These are phyloP conservation scores for Boeremia lycopersici DNA, from an alignment of 2,329 filamentous ascomycete genomes.

Conservation along the genomic window DNA sequence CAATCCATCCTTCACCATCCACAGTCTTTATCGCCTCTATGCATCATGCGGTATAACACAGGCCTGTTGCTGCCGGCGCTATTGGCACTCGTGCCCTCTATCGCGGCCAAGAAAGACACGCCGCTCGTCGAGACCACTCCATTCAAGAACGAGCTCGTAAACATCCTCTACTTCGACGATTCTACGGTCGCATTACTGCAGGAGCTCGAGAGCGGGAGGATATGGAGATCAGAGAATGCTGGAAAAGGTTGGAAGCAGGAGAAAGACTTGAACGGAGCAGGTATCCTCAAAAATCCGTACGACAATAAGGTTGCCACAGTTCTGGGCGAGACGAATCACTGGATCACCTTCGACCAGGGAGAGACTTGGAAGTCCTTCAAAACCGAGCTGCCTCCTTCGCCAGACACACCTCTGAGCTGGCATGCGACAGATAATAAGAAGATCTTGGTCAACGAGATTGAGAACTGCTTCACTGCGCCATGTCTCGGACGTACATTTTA, in stretches of 20 bases:
- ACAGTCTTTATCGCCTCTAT: slow-evolving; percentile 34
- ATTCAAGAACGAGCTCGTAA: slow-evolving; percentile 70
- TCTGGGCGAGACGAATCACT: slow-evolving; percentile 75
- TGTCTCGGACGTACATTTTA: slow-evolving; percentile 64
- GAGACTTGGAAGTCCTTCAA: slow-evolving; percentile 80
- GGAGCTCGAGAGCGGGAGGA: slow-evolving; percentile 65
- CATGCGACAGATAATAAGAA: slow-evolving; percentile 83
- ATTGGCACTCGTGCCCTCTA: slow-evolving; percentile 51
- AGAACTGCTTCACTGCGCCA: slow-evolving; percentile 46
- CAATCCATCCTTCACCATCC: slow-evolving; percentile 22
- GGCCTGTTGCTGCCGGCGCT: slow-evolving; percentile 57
- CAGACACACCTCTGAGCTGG: slow-evolving; percentile 72
- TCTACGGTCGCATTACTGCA: slow-evolving; percentile 81
- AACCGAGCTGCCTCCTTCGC: slow-evolving; percentile 59
- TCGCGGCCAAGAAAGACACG: slow-evolving; percentile 57
- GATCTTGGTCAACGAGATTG: slow-evolving; percentile 74
- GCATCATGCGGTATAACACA: slow-evolving; percentile 48
- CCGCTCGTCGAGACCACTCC: slow-evolving; percentile 69
- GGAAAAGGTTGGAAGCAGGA: slow-evolving; percentile 77
- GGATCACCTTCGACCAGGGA: slow-evolving; percentile 81
- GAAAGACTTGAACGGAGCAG: slow-evolving; percentile 63
- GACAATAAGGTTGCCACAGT: slow-evolving; percentile 81
- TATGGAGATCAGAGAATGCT: slow-evolving; percentile 81
- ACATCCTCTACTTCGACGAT: slow-evolving; percentile 89
- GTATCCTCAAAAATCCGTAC: slow-evolving; percentile 77